These are phyloP conservation scores for Hemerocallis citrina DNA, from an alignment of 106 monocot genomes.

Conservation along the genomic window DNA sequence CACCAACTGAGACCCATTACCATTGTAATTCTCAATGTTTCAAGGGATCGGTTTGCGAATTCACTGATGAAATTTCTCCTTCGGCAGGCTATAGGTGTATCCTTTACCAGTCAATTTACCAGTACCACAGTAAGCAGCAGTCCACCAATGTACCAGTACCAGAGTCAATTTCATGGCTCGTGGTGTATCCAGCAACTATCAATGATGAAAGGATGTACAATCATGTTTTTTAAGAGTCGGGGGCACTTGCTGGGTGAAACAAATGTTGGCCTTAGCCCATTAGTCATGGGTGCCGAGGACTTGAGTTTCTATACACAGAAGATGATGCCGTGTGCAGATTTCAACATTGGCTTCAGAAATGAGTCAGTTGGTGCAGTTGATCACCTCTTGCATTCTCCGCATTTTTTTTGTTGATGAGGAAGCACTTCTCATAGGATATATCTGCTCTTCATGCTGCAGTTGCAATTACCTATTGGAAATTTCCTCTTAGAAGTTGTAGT, in stretches of 20 bases:
- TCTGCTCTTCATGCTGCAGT: constrained; percentile 62
- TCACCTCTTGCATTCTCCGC: constrained; percentile 20
- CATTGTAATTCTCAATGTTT: too few species aligned
- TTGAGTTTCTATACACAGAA: constrained; percentile 61
- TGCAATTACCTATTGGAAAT: constrained; percentile 41
- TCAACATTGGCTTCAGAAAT: constrained; percentile 42
- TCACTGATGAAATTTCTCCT: too few species aligned
- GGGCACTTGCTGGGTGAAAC: constrained; percentile 24
- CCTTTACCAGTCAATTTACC: too few species aligned
- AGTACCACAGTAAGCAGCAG: constrained; percentile 25
- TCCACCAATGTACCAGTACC: constrained; percentile 42
- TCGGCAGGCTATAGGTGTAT: too few species aligned
- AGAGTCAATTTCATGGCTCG: constrained; percentile 34
- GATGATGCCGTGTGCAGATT: constrained; percentile 34
- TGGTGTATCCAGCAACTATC: constrained; percentile 33
- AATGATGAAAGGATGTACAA: constrained; percentile 47
- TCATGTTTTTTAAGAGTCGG: constrained; percentile 31
- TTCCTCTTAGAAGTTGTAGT: too few species aligned
- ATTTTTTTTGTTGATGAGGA: constrained; percentile 60
- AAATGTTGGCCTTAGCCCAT: constrained; percentile 11
- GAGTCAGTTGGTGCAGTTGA: constrained; percentile 26
- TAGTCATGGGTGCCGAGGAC: constrained; percentile 48
- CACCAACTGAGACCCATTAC: too few species aligned
- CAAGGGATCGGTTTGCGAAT: too few species aligned
- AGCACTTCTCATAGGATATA: constrained; percentile 46